phyloP scores from a whole-genome alignment of 352 stramenopile genomes.

The Phytopythium mirpurense region DNA sequence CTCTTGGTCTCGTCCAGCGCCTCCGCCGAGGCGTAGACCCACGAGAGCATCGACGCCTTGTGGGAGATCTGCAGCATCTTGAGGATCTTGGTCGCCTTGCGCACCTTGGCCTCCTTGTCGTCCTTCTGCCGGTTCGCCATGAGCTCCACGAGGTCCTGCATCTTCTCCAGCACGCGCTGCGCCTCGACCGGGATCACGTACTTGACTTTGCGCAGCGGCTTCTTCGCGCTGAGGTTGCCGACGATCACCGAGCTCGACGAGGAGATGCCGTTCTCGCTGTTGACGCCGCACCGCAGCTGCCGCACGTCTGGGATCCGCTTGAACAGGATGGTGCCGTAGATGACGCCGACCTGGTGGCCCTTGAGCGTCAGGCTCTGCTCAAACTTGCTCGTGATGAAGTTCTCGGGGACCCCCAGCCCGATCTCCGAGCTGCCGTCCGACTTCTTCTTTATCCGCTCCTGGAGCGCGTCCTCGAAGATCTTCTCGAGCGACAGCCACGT shows the following conservation, averaged over 20 bases:
- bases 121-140: conserved; percentile 87
- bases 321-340: conserved; percentile 86
- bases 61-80: conserved; percentile 89
- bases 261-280: conserved; percentile 85
- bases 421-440: conserved; percentile 48
- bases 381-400: conserved; percentile 83
- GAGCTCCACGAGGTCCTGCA: conserved; percentile 83
- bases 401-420: conserved; percentile 53
- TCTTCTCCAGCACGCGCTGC: conserved; percentile 85
- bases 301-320: conserved; percentile 87
- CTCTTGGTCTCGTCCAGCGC: conserved; percentile 85
- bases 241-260: conserved; percentile 87
- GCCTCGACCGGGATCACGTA: conserved; percentile 83
- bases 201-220: conserved; percentile 58
- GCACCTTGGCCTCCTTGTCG: conserved; percentile 87
- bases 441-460: conserved; percentile 82
- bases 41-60: conserved; percentile 88
- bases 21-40: conserved; percentile 80
- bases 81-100: conserved; percentile 86
- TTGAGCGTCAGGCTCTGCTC: conserved; percentile 86
- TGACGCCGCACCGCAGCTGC: conserved; percentile 81
- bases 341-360: conserved; percentile 80
- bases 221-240: conserved; percentile 50
- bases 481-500: conserved; percentile 88
- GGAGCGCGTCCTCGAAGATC: conserved; percentile 84